Percentiles rank a stretch among this genome's conserved stretches.
phyloP scores from a whole-genome alignment of 1,284 basidiomycete genomes.

The Ustanciosporium gigantosporum region DNA sequence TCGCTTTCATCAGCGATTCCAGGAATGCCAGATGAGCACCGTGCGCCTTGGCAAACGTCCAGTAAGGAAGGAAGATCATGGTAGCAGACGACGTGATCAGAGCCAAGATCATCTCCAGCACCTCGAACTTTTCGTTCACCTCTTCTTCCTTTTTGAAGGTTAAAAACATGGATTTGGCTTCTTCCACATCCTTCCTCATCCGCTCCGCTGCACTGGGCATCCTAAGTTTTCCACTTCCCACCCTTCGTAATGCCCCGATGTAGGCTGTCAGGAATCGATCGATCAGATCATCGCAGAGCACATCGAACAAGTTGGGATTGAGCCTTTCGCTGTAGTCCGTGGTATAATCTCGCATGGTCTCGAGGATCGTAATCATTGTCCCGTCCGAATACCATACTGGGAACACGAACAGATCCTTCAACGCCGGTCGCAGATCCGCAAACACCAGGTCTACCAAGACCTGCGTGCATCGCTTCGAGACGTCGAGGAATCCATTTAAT shows the following conservation, averaged over 20 bases:
- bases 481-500: conserved; percentile 96
- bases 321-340: conserved; percentile 87
- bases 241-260: conserved; percentile 81
- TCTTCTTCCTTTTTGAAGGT: conserved; percentile 78
- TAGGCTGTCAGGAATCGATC: conserved; percentile 89
- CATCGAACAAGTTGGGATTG: conserved; percentile 86
- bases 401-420: conserved; percentile 79
- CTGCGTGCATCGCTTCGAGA: conserved; percentile 94
- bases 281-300: conserved; percentile 88
- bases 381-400: conserved; percentile 69
- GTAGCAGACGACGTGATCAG: conserved; percentile 87
- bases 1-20: conserved; percentile 82
- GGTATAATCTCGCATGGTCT: conserved; percentile 96
- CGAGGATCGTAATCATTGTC: conserved; percentile 79
- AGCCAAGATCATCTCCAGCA: conserved; percentile 74
- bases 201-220: conserved; percentile 82
- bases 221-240: conserved; percentile 72
- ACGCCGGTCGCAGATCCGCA: conserved; percentile 88
- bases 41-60: conserved; percentile 92
- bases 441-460: conserved; percentile 92
- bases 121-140: conserved; percentile 79
- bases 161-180: conserved; percentile 79
- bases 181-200: conserved; percentile 79
- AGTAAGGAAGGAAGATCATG: conserved; percentile 86
- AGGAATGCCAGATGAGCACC: conserved; percentile 91